phyloP scores from a whole-genome alignment of 805 yeast genomes.

The Metschnikowia proteae region DNA sequence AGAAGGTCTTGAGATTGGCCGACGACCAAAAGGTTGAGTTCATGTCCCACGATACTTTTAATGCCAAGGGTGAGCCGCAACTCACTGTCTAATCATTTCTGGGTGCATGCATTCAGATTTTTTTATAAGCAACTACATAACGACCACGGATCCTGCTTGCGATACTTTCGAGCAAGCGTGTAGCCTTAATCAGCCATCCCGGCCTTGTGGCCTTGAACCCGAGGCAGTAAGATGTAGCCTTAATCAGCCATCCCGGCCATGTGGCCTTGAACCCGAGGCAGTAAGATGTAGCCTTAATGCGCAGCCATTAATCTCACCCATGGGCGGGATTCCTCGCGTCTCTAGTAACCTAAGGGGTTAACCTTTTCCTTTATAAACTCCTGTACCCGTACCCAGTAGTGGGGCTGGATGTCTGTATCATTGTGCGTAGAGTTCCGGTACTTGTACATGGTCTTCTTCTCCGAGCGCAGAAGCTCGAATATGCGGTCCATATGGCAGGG shows the following conservation, averaged over 20 bases:
- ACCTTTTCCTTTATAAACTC: slow-evolving; percentile 50
- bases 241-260: too few species aligned
- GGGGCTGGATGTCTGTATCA: slow-evolving; percentile 71
- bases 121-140: slow-evolving; percentile 17
- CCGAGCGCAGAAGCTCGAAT: slow-evolving; percentile 48
- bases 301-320: too few species aligned
- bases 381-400: slow-evolving; percentile 72
- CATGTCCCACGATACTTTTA: slow-evolving; percentile 57
- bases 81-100: slow-evolving; percentile 16
- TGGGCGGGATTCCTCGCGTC: too few species aligned
- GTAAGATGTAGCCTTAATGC: too few species aligned
- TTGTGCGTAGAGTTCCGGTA: slow-evolving; percentile 73
- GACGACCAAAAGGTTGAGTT: slow-evolving; percentile 80
- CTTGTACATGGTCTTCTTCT: slow-evolving; percentile 47
- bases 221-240: neutral
- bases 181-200: neutral
- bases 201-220: too few species aligned
- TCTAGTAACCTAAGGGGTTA: slow-evolving; percentile 33
- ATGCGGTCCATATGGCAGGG: slow-evolving; percentile 74
- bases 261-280: too few species aligned
- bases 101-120: slow-evolving; percentile 5
- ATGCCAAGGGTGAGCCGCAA: slow-evolving; percentile 32
- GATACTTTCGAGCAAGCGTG: neutral
- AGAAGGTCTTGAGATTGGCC: slow-evolving; percentile 72
- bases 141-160: slow-evolving; percentile 10